phyloP scores from a whole-genome alignment of 768 basidiomycete species.

The Pleurotus sapidus region DNA sequence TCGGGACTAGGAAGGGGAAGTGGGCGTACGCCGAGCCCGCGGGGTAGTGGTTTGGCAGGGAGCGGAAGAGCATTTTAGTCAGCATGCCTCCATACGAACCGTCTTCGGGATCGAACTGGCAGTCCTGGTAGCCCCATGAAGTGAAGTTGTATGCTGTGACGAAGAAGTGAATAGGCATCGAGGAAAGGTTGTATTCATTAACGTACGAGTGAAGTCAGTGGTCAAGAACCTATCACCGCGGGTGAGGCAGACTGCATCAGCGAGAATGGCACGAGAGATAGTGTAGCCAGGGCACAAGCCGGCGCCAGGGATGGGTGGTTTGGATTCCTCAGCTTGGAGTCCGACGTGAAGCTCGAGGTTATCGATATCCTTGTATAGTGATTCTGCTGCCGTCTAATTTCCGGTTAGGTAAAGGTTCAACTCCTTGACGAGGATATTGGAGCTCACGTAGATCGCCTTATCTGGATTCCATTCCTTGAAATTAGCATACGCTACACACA shows the following conservation, averaged over 20 bases:
- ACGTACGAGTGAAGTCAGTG: constrained; percentile 71
- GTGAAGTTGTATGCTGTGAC: constrained; percentile 67
- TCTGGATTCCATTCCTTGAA: constrained; percentile 78
- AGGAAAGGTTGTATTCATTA: no score
- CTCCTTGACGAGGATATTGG: neutral
- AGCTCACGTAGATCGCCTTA: constrained; percentile 48
- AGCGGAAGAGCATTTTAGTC: constrained; percentile 68
- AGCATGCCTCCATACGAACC: constrained; percentile 78
- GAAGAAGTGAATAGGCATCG: no score
- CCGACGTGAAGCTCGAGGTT: constrained; percentile 80
- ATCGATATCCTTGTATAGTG: constrained; percentile 69
- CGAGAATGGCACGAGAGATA: constrained; percentile 79
- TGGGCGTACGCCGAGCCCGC: constrained; percentile 65
- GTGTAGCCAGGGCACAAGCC: constrained; percentile 84
- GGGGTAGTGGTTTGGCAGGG: constrained; percentile 68
- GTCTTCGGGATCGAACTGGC: constrained; percentile 57
- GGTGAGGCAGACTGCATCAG: constrained; percentile 72
- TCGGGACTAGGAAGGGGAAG: constrained; percentile 78
- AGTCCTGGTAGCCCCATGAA: constrained; percentile 76
- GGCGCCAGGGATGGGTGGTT: constrained; percentile 60
- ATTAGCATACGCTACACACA: constrained; percentile 46
- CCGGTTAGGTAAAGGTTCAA: no score
- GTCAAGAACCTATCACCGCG: constrained; percentile 83
- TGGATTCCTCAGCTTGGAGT: constrained; percentile 71
- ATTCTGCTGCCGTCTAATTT: constrained; percentile 54